These are phyloP conservation scores for Leccinum pachyderme DNA, from an alignment of 1,284 basidiomycete species.

Conservation along the genomic window DNA sequence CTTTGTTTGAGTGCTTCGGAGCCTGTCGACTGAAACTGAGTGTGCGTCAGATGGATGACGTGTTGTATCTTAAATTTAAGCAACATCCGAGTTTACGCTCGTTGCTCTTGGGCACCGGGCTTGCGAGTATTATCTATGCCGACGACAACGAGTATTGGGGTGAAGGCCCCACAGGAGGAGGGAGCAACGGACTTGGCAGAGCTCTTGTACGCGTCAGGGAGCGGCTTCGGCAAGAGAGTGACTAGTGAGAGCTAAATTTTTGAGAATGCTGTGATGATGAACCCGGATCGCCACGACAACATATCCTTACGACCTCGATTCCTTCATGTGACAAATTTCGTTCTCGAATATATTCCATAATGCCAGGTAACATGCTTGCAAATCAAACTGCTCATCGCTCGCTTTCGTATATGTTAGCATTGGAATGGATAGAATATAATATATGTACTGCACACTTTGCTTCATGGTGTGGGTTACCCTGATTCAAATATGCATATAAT, in stretches of 20 bases:
- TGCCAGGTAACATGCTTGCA: neutral
- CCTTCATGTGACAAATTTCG: neutral
- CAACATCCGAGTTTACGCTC: constrained; percentile 53
- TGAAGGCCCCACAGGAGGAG: constrained; percentile 45
- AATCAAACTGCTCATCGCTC: neutral
- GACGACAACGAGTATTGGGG: constrained; percentile 56
- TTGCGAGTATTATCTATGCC: constrained; percentile 47
- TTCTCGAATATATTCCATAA: neutral
- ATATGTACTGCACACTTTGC: no score
- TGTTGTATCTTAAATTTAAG: constrained; percentile 57
- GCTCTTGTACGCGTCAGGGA: constrained; percentile 53
- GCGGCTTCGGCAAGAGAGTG: constrained; percentile 37
- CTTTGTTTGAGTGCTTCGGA: neutral
- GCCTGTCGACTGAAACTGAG: neutral
- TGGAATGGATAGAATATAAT: no score
- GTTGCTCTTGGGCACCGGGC: constrained; percentile 48
- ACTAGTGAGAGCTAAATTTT: constrained; percentile 7
- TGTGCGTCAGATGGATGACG: constrained; percentile 54
- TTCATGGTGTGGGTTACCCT: no score
- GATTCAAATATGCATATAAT: no score
- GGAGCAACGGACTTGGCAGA: constrained; percentile 58
- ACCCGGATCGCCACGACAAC: neutral
- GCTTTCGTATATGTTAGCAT: neutral
- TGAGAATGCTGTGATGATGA: neutral
- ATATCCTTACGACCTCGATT: neutral